phyloP scores from a whole-genome alignment of 306 rosid genomes.

The Dalbergia cultrata region DNA sequence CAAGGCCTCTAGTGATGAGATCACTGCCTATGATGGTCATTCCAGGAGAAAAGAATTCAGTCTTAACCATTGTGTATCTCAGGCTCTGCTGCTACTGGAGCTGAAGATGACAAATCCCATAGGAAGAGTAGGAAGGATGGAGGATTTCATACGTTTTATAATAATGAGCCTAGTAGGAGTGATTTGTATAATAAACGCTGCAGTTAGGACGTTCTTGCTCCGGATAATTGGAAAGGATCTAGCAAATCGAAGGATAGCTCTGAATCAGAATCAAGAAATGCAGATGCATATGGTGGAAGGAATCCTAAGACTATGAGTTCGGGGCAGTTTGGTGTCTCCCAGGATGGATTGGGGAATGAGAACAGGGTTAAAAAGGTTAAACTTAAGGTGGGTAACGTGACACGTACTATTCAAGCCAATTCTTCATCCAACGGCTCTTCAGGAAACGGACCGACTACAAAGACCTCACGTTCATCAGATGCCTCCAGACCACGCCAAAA shows the following conservation, averaged over 20 bases:
- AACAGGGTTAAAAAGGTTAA: constrained; percentile 84
- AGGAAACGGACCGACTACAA: constrained; percentile 57
- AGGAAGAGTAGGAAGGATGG: constrained; percentile 61
- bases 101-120: constrained; percentile 56
- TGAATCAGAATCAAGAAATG: constrained; percentile 58
- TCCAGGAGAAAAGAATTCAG: constrained; percentile 78
- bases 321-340: constrained; percentile 61
- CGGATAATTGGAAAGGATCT: constrained; percentile 86
- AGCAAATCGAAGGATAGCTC: constrained; percentile 57
- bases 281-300: constrained; percentile 60
- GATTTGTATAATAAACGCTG: constrained; percentile 66
- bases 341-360: constrained; percentile 72
- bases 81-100: constrained; percentile 50
- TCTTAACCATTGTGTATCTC: constrained; percentile 69
- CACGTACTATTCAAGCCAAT: constrained; percentile 80
- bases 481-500: constrained; percentile 62
- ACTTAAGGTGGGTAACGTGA: constrained; percentile 87
- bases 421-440: constrained; percentile 71
- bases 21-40: constrained; percentile 64
- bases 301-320: constrained; percentile 62
- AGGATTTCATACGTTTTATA: constrained; percentile 62
- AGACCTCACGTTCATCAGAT: constrained; percentile 64
- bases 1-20: constrained; percentile 87
- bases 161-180: constrained; percentile 58
- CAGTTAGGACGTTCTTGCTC: constrained; percentile 93